A percentile compares a stretch with the other conserved stretches of the same genome.
phyloP scores from a whole-genome alignment of 305 asterid species.

The Caryopteris hybrid region DNA sequence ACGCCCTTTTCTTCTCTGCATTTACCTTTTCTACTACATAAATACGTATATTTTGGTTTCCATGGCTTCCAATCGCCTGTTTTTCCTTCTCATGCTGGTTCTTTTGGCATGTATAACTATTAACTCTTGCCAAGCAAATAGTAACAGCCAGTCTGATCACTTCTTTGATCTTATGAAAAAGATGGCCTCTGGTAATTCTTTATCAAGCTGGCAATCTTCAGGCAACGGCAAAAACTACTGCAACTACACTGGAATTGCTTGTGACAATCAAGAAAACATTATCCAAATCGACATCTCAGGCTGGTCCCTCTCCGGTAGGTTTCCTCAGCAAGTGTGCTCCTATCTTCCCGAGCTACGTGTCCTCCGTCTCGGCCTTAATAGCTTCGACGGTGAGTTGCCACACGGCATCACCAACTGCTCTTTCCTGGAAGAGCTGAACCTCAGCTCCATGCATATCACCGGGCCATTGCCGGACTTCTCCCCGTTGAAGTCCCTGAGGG shows the following conservation, averaged over 20 bases:
- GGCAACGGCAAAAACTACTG: slow-evolving; percentile 27
- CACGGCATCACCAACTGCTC: slow-evolving; percentile 52
- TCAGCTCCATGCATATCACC: slow-evolving; percentile 30
- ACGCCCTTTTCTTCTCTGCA: slow-evolving; percentile 8
- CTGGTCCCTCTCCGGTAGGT: slow-evolving; percentile 56
- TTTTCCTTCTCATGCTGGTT: slow-evolving; percentile 22
- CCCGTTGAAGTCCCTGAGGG: slow-evolving; percentile 36
- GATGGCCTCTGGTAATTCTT: slow-evolving; percentile 33
- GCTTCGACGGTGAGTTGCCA: slow-evolving; percentile 49
- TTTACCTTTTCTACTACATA: too few relatives aligned
- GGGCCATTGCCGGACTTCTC: slow-evolving; percentile 76
- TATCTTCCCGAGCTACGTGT: slow-evolving; percentile 50
- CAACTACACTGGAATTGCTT: slow-evolving; percentile 53
- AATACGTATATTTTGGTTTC: background rate
- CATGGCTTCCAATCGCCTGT: slow-evolving; percentile 36
- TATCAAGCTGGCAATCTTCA: slow-evolving; percentile 43
- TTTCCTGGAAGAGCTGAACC: slow-evolving; percentile 49
- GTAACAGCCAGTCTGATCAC: slow-evolving; percentile 25
- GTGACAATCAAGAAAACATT: slow-evolving; percentile 44
- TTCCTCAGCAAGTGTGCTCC: slow-evolving; percentile 58
- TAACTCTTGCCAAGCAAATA: slow-evolving; percentile 23
- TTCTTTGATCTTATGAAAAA: slow-evolving; percentile 47
- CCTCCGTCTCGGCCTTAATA: slow-evolving; percentile 51
- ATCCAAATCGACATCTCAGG: slow-evolving; percentile 53
- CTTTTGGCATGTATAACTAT: slow-evolving; percentile 1